Percentiles rank a stretch among this genome's conserved stretches.
Evolutionary conservation across 2,329 filamentous ascomycete genomes (phyloP).

Genomic region (Fusarium clavum): DNA sequence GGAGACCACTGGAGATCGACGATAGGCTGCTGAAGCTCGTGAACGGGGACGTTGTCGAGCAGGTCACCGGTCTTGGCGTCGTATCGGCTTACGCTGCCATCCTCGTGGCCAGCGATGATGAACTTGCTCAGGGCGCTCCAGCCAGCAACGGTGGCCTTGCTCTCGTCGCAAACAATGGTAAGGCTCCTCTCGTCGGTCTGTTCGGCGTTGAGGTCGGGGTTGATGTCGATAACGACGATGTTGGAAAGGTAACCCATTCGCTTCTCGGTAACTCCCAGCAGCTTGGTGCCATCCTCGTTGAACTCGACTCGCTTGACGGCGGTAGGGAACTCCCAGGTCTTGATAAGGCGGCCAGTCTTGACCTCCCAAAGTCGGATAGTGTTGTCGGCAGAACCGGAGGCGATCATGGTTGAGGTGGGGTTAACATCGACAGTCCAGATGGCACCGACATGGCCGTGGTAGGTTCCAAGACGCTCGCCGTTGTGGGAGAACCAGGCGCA

Average conservation of each 20-base stretch:
- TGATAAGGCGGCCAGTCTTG: slow-evolving; percentile 90
- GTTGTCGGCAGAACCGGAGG: slow-evolving; percentile 97
- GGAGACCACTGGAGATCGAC: slow-evolving; percentile 95
- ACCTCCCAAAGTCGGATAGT: slow-evolving; percentile 98
- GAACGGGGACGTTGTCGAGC: slow-evolving; percentile 81
- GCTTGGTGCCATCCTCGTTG: slow-evolving; percentile 88
- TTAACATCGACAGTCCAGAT: slow-evolving; percentile 99
- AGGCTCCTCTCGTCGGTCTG: slow-evolving; percentile 86
- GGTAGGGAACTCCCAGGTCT: slow-evolving; percentile 97
- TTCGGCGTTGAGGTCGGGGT: slow-evolving; percentile 81
- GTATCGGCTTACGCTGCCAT: slow-evolving; percentile 90
- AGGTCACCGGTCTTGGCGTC: slow-evolving; percentile 92
- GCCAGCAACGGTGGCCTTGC: slow-evolving; percentile 96
- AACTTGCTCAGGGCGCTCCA: slow-evolving; percentile 96
- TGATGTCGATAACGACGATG: slow-evolving; percentile 92
- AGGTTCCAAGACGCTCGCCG: slow-evolving; percentile 96
- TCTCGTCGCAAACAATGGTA: slow-evolving; percentile 92
- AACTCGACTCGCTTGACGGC: slow-evolving; percentile 99
- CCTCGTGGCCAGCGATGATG: slow-evolving; percentile 98
- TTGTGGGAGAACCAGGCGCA: slow-evolving; percentile 98
- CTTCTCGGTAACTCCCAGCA: slow-evolving; percentile 97
- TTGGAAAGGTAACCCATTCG: slow-evolving; percentile 96
- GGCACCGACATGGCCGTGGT: slow-evolving; percentile 95
- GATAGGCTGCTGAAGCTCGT: slow-evolving; percentile 85
- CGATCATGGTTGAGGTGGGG: slow-evolving; percentile 90